Base-by-base conservation (phyloP, 2,329 filamentous ascomycete species). In the Sporothrix globosa region DNA sequence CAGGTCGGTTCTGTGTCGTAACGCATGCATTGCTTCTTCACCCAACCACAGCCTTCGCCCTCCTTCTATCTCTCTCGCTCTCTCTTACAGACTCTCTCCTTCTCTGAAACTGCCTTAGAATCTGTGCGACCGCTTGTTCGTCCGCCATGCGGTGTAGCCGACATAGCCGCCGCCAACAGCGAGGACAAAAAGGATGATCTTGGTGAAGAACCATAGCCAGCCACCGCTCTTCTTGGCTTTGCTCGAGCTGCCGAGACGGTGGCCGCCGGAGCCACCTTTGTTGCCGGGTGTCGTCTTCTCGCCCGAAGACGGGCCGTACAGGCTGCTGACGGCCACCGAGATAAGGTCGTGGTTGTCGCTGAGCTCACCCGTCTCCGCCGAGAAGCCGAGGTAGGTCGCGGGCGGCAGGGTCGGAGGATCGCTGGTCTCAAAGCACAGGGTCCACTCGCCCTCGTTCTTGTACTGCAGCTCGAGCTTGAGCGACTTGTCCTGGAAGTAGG, bases 281-380 rank as follows among this genome's bases (percentile, higher is more conserved):
- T 77, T 77, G 72, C 77, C 81, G 71, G 79, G 79, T 30, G 80
- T 80, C n/a, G 81, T 75, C 72, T 79, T 80, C 74, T 75, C 79
- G 67, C 78, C 77, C 68, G 83, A 82, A 76, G 83, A 82, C 39
- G 82, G 81, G 70, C 87, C 89, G 83, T 98, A 98, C 73, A 99
- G 84, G 81, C 97, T 99, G 84, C 91, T 91, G 70, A 95, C 90
- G 74, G 89, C 85, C 76, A 99, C 87, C 67, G 89, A 91, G 79
- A 98, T 89, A 80, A 99, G 96, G 82, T 99, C 96, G 85, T 97
- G 95, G 85, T 97, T 97, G 83, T 99, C 96, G 81, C 90, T 93
- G 74, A 99, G 88, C 83, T 99, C 95, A 77, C 96, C 96, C 19
- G 96, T 98, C 84, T 98, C 95, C 70, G 92, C 91, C 76, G 88